Evolutionary conservation across 148 eudicot genomes (phyloP).

Genomic region (Chenopodium suecicum): DNA sequence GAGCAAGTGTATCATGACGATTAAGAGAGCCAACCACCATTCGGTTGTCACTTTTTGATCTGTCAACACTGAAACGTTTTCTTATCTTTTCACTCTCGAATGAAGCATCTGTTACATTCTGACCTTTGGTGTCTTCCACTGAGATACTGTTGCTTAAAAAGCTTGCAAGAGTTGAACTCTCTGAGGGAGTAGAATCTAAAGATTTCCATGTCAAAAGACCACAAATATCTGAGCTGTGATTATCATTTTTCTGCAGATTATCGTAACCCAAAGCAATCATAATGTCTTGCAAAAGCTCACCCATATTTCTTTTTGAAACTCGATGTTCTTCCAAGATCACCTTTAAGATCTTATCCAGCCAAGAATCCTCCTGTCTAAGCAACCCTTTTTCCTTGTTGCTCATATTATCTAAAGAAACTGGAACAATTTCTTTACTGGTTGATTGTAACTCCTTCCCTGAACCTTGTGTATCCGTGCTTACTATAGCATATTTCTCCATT

Average conservation of each 20-base stretch:
- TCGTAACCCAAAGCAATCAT: conserved; percentile 33
- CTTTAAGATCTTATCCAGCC: conserved; percentile 54
- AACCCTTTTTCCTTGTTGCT: conserved; percentile 1
- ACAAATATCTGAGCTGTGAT: conserved; percentile 34
- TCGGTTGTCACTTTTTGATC: conserved; percentile 34
- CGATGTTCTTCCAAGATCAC: conserved; percentile 60
- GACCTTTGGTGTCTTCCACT: conserved; percentile 6
- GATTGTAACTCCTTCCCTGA: conserved; percentile 19
- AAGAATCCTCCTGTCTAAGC: conserved; percentile 26
- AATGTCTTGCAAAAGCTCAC: conserved; percentile 68
- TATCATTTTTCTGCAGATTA: background rate
- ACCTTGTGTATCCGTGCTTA: conserved; percentile 17
- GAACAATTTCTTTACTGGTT: conserved; percentile 41
- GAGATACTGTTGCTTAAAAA: conserved; percentile 2
- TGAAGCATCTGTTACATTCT: conserved; percentile 18
- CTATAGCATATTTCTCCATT: conserved; percentile 54
- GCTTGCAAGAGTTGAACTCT: conserved; percentile 22
- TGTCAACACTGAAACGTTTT: conserved; percentile 32
- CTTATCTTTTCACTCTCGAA: conserved; percentile 30
- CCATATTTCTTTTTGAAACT: conserved; percentile 49
- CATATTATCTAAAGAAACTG: conserved; percentile 31
- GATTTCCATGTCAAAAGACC: conserved; percentile 69
- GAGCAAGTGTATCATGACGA: conserved; percentile 35
- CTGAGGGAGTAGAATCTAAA: conserved; percentile 16
- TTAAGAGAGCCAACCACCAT: conserved; percentile 24